These are phyloP conservation scores for Cicer cuneatum DNA, from an alignment of 306 rosid species.

Conservation along the genomic window DNA sequence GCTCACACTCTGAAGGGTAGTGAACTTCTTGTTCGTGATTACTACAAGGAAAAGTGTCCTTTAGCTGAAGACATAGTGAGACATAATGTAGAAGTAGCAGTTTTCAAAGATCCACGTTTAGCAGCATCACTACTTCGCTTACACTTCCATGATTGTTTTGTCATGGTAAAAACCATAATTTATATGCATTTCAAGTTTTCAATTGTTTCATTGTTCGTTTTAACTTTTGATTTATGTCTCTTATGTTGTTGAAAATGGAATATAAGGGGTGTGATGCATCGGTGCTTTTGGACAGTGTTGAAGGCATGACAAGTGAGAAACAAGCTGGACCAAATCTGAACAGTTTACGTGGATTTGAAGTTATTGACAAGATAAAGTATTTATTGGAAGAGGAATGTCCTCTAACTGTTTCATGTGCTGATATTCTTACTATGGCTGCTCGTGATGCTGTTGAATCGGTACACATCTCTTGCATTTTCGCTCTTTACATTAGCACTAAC, in stretches of 20 bases:
- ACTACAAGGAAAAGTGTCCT: constrained; percentile 77
- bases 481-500: background rate
- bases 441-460: constrained; percentile 82
- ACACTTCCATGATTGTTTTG: constrained; percentile 96
- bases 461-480: background rate
- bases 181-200: background rate
- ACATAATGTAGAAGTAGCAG: constrained; percentile 61
- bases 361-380: constrained; percentile 74
- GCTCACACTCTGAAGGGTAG: constrained; percentile 28
- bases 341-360: constrained; percentile 75
- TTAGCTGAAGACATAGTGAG: constrained; percentile 73
- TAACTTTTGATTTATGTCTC: background rate
- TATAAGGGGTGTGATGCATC: constrained; percentile 95
- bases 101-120: constrained; percentile 73
- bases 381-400: constrained; percentile 79
- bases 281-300: constrained; percentile 71
- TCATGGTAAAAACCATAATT: constrained; percentile 58
- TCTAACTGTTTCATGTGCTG: constrained; percentile 82
- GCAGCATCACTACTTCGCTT: constrained; percentile 91
- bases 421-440: constrained; percentile 79
- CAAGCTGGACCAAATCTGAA: constrained; percentile 73
- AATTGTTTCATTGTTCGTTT: background rate
- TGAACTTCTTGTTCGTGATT: constrained; percentile 63
- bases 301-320: constrained; percentile 77
- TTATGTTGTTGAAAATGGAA: constrained; percentile 23